A percentile compares a stretch with the other conserved stretches of the same genome.
phyloP scores from a whole-genome alignment of 23 red algal genomes.

The Gracilaria domingensis region DNA sequence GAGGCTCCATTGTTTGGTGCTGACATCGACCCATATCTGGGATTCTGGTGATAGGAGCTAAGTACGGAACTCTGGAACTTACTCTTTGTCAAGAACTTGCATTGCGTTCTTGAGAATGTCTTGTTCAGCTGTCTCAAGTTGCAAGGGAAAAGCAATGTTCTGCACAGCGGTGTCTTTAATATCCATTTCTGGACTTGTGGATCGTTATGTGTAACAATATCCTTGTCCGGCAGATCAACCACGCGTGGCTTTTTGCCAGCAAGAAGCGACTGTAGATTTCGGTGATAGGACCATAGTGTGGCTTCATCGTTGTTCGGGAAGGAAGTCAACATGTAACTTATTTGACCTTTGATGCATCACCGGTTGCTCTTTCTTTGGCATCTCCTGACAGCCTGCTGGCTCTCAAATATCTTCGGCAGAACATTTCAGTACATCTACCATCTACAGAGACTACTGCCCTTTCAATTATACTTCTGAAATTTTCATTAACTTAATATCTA shows the following conservation, averaged over 20 bases:
- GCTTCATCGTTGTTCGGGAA: neutral
- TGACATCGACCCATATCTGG: no score
- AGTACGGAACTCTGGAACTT: conserved; percentile 23
- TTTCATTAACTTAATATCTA: no score
- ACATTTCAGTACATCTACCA: no score
- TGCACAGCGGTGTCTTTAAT: neutral
- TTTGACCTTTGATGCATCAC: no score
- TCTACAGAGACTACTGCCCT: no score
- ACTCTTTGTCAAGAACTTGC: neutral
- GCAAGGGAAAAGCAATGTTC: no score
- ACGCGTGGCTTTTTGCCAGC: neutral
- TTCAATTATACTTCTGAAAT: no score
- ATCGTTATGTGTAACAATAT: neutral
- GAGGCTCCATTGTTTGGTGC: no score
- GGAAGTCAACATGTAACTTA: neutral
- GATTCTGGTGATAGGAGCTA: conserved; percentile 30
- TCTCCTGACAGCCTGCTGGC: no score
- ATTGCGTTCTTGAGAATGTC: neutral
- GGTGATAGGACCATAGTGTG: neutral
- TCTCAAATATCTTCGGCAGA: neutral
- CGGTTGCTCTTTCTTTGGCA: neutral
- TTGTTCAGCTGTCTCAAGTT: conserved; percentile 4
- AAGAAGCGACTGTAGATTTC: neutral
- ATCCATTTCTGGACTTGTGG: conserved; percentile 19
- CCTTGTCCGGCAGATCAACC: neutral